These are phyloP conservation scores for Ustilago crameri DNA, from an alignment of 1,284 basidiomycete species.

Conservation along the genomic window DNA sequence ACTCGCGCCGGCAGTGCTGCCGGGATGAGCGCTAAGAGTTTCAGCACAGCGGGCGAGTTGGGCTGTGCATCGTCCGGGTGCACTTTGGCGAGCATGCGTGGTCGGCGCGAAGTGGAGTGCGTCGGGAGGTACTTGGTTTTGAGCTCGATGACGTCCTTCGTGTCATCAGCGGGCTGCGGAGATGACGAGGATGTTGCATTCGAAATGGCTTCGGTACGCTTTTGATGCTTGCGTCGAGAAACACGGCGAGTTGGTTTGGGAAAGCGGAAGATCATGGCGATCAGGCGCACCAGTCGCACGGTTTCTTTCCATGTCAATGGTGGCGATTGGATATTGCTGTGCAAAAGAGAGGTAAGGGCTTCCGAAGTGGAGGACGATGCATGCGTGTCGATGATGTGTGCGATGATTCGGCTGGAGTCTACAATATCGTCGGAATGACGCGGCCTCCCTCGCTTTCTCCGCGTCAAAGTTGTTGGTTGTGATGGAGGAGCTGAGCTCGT, in stretches of 20 bases:
- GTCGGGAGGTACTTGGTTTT: constrained; percentile 23
- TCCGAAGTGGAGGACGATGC: background rate
- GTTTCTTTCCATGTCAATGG: constrained; percentile 45
- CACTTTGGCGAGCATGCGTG: constrained; percentile 23
- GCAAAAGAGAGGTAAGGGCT: background rate
- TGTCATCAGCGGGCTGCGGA: background rate
- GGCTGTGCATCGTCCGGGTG: constrained; percentile 20
- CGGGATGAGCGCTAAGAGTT: constrained; percentile 33
- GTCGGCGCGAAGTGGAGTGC: constrained; percentile 5
- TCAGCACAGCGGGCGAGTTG: constrained; percentile 22
- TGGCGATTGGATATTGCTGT: background rate
- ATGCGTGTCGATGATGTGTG: constrained; percentile 13
- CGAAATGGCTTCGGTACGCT: background rate
- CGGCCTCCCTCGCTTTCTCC: background rate
- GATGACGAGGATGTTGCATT: background rate
- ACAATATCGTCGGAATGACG: background rate
- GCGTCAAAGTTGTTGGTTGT: background rate
- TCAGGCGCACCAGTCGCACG: constrained; percentile 33
- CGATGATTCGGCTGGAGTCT: constrained; percentile 16
- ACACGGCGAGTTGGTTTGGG: constrained; percentile 34
- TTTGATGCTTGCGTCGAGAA: constrained; percentile 8
- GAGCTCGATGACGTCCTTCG: constrained; percentile 12
- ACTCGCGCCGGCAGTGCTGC: constrained; percentile 17
- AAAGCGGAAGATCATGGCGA: constrained; percentile 45
- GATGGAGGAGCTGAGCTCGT: background rate